Base-by-base conservation (phyloP, 257 asterid species). In the Solanum acaule region DNA sequence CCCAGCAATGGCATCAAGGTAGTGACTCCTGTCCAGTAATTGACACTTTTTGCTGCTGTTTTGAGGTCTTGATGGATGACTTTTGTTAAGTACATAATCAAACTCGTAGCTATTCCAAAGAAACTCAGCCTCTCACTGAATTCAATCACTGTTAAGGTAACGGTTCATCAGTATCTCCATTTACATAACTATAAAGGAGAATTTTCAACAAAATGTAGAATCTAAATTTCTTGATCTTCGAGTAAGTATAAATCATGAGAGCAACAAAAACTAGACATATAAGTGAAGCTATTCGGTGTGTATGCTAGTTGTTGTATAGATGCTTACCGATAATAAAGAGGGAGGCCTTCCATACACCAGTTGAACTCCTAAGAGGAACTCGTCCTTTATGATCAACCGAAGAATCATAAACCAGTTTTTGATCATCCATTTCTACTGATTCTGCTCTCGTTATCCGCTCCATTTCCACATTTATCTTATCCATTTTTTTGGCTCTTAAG, bases 331-430 rank as follows among this genome's bases (percentile, higher is more conserved):
- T 91, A 40, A 95, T 97, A 92, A 94, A 96, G 86, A 94, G 92
- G 44, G 99, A 93, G 84, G 99, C 99, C 89, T 90, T 96, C 99
- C 99, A 97, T 38, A 93, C 93, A 76, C 99, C 99, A 52, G 99
- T 97, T 12, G 98, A 91, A 87, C 92, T 91, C 40, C 99, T 93
- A 22, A 89, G 91, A 42, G 99, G 99, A 88, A 93, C 72, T 87
- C 93, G 89, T 46, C 98, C 99, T 91, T 92, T 93, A 49, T 92
- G 91, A 92, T 96, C 98, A 35, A 93, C 67, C 1, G 98, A 97
- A 86, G 97, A 91, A 90, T 96, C 99, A 56, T 89, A 86, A 67
- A 95, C 99, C 96, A 96, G 91, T 93, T 92, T 93, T 27, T 90
- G 93, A 25, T 92, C 94, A 63, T 94, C 97, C 14, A 85, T 78